phyloP scores from a whole-genome alignment of 257 asterid genomes.

The Thymus mandschuricus region DNA sequence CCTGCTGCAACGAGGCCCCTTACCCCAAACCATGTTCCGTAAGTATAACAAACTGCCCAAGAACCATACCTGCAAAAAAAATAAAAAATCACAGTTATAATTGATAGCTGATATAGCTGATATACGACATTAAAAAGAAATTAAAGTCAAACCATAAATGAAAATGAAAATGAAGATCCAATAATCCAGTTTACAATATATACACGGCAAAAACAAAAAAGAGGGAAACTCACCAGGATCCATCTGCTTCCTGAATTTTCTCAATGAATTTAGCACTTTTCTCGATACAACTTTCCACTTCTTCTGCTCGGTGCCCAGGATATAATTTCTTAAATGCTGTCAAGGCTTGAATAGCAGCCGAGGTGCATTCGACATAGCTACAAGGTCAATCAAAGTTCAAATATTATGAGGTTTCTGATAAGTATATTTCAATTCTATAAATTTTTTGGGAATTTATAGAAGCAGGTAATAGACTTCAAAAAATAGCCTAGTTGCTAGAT shows the following conservation, averaged over 20 bases:
- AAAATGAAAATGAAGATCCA: constrained; percentile 20
- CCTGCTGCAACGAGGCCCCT: constrained; percentile 90
- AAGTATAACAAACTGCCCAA: constrained; percentile 97
- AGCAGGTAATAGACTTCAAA: background rate
- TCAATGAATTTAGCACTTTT: constrained; percentile 74
- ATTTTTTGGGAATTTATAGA: constrained; percentile 16
- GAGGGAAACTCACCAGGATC: constrained; percentile 80
- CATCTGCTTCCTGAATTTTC: constrained; percentile 80
- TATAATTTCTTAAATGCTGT: constrained; percentile 67
- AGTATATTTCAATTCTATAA: constrained; percentile 1
- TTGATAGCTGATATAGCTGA: constrained; percentile 13
- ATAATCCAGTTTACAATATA: constrained; percentile 16
- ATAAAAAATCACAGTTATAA: constrained; percentile 24
- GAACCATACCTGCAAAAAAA: constrained; percentile 79
- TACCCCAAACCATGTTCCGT: constrained; percentile 93
- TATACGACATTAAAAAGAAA: constrained; percentile 9
- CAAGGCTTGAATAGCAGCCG: constrained; percentile 95
- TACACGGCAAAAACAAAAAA: background rate
- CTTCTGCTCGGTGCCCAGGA: constrained; percentile 92
- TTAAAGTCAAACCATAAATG: constrained; percentile 13
- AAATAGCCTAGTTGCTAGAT: constrained; percentile 18
- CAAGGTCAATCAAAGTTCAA: constrained; percentile 38
- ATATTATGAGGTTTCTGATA: constrained; percentile 11
- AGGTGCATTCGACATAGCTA: constrained; percentile 97
- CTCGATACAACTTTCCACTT: constrained; percentile 70